Conservation (phyloP, 768 basidiomycete species). For the Lactifluus piperatus region DNA sequence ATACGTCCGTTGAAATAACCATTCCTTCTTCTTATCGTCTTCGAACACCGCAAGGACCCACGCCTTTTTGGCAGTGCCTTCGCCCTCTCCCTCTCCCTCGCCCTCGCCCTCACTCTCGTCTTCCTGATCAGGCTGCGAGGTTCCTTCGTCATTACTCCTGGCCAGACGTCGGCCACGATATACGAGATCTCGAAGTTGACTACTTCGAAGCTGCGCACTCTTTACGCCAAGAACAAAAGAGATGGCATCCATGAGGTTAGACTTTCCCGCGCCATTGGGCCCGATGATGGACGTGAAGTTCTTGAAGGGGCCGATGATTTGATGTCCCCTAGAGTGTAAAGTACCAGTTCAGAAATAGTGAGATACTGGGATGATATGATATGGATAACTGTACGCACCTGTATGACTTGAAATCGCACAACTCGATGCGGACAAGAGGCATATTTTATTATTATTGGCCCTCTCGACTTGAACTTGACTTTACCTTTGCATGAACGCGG, state of each 20-base stretch:
- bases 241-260: slow-evolving; percentile 99
- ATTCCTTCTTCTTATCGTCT: slow-evolving; percentile 72
- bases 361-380: slow-evolving; percentile 5
- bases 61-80: slow-evolving; percentile 83
- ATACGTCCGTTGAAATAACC: slow-evolving; percentile 87
- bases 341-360: not conserved
- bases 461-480: not conserved
- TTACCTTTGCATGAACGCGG: not conserved
- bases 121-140: slow-evolving; percentile 30
- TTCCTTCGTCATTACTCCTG: slow-evolving; percentile 34
- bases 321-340: slow-evolving; percentile 48
- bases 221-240: slow-evolving; percentile 97
- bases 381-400: slow-evolving; percentile 41
- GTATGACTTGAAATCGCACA: slow-evolving; percentile 98
- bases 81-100: slow-evolving; percentile 60
- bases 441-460: slow-evolving; percentile 32
- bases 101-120: slow-evolving; percentile 42
- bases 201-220: slow-evolving; percentile 85
- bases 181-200: slow-evolving; percentile 90
- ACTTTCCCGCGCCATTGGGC: slow-evolving; percentile 98
- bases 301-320: slow-evolving; percentile 84
- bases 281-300: slow-evolving; percentile 96
- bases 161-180: slow-evolving; percentile 82
- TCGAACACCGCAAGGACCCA: slow-evolving; percentile 92
- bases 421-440: slow-evolving; percentile 80